phyloP scores from a whole-genome alignment of 495 filamentous ascomycete genomes.

The Penicillium steckii region DNA sequence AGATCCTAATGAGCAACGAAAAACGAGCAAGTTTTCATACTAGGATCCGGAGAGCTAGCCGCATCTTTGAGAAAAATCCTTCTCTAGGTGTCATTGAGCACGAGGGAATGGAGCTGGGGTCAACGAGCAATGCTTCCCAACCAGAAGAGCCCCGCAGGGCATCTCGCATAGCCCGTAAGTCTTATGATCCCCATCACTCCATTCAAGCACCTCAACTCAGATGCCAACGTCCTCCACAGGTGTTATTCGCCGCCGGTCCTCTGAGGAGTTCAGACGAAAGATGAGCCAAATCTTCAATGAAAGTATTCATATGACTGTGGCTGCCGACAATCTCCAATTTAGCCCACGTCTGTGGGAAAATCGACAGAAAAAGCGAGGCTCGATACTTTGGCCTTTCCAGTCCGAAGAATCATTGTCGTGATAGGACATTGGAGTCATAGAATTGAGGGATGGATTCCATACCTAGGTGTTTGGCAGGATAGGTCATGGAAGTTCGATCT shows the following conservation, averaged over 20 bases:
- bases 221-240: constrained; percentile 14
- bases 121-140: background rate
- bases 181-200: background rate
- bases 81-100: background rate
- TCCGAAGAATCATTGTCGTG: background rate
- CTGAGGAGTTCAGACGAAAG: constrained; percentile 37
- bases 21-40: constrained; percentile 21
- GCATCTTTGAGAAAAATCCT: constrained; percentile 2
- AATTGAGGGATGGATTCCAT: background rate
- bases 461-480: background rate
- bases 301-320: constrained; percentile 25
- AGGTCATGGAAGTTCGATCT: no score
- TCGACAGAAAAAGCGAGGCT: constrained; percentile 13
- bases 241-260: constrained; percentile 31
- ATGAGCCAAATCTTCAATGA: constrained; percentile 42
- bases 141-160: constrained; percentile 8
- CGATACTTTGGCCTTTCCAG: constrained; percentile 13
- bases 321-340: constrained; percentile 27
- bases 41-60: constrained; percentile 8
- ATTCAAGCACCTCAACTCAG: background rate
- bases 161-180: constrained; percentile 20
- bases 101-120: constrained; percentile 2
- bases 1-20: background rate
- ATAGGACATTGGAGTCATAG: no score
- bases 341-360: constrained; percentile 12